Percentiles rank a stretch among this genome's conserved stretches.
Evolutionary conservation across 2,329 filamentous ascomycete species (phyloP).

Genomic region (Xylariales sp.): DNA sequence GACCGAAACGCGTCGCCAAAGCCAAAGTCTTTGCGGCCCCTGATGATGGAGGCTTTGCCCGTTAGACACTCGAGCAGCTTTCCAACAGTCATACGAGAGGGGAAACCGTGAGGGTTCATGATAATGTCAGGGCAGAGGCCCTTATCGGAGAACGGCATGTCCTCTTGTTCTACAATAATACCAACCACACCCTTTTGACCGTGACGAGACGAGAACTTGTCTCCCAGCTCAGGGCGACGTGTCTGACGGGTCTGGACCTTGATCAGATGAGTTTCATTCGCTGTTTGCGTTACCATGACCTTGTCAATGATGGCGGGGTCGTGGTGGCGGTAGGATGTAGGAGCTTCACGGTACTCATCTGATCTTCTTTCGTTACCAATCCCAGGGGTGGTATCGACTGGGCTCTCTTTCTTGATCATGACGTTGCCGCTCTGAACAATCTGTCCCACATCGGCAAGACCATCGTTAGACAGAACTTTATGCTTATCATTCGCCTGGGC

Average conservation of each 20-base stretch:
- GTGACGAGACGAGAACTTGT: constrained; percentile 98
- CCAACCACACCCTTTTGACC: constrained; percentile 97
- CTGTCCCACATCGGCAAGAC: constrained; percentile 81
- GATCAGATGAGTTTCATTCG: constrained; percentile 79
- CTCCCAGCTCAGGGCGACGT: constrained; percentile 86
- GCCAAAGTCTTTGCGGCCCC: constrained; percentile 84
- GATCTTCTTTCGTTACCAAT: constrained; percentile 63
- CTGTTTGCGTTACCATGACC: constrained; percentile 87
- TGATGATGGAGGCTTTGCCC: constrained; percentile 86
- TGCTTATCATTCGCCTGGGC: constrained; percentile 63
- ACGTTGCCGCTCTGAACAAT: constrained; percentile 74
- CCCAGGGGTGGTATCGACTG: constrained; percentile 70
- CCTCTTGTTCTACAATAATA: constrained; percentile 93
- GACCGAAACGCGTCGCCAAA: constrained; percentile 76
- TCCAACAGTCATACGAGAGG: constrained; percentile 97
- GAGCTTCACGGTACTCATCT: constrained; percentile 62
- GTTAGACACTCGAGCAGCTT: constrained; percentile 95
- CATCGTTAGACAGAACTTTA: constrained; percentile 74
- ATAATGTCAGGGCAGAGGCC: constrained; percentile 97
- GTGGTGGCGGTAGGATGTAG: constrained; percentile 74
- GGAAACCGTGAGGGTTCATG: constrained; percentile 99
- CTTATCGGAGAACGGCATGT: constrained; percentile 90
- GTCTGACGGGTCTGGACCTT: constrained; percentile 98
- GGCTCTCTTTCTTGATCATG: constrained; percentile 86
- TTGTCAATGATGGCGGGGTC: constrained; percentile 93